These are phyloP conservation scores for Zizania palustris DNA, from an alignment of 202 grass and related monocot genomes.

Conservation along the genomic window DNA sequence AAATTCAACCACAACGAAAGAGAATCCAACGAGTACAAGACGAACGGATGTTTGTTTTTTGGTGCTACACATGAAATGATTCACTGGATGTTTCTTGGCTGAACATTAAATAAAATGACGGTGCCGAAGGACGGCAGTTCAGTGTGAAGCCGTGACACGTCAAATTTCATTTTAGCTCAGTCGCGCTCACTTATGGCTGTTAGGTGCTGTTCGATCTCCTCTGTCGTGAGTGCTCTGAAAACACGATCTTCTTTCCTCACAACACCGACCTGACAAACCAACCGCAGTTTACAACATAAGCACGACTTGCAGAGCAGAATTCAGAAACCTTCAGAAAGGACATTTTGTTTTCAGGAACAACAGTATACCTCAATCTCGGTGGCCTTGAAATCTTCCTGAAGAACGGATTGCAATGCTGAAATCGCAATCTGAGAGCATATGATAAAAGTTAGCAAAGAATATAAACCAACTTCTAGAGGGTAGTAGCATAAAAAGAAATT, in stretches of 20 bases:
- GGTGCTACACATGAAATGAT: constrained; percentile 36
- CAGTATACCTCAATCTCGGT: constrained; percentile 88
- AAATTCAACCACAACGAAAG: constrained; percentile 42
- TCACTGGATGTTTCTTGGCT: constrained; percentile 32
- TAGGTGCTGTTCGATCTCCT: constrained; percentile 95
- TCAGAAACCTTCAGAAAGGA: not conserved
- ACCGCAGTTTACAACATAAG: constrained; percentile 44
- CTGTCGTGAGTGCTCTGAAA: constrained; percentile 77
- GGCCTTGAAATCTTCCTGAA: constrained; percentile 99
- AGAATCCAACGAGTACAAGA: constrained; percentile 34
- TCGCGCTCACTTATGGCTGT: constrained; percentile 96
- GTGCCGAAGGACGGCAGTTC: constrained; percentile 25
- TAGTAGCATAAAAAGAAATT: not conserved
- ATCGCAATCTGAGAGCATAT: constrained; percentile 71
- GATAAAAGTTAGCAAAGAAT: constrained; percentile 34
- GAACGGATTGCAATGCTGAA: constrained; percentile 95
- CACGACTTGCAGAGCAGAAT: not conserved
- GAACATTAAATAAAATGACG: constrained; percentile 49
- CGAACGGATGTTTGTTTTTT: constrained; percentile 17
- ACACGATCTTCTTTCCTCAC: constrained; percentile 71
- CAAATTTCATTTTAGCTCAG: constrained; percentile 26
- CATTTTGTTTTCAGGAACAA: not conserved
- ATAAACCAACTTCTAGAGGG: not conserved
- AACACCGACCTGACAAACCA: constrained; percentile 76
- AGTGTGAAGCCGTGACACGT: not conserved